phyloP scores from a whole-genome alignment of 305 asterid species.

The Rubia peregrina region DNA sequence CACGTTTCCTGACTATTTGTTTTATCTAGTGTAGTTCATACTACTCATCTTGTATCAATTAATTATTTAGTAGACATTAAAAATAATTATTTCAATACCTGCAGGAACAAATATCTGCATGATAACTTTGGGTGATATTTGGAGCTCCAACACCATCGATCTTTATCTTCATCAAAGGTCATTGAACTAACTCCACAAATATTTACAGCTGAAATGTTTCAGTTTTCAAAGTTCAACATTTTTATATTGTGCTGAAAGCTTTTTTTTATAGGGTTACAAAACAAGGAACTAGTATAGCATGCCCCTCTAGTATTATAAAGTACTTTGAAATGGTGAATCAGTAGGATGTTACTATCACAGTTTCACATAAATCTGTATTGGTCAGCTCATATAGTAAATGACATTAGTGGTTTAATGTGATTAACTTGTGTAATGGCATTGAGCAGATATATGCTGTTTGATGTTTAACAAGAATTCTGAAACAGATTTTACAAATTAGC shows the following conservation, averaged over 20 bases:
- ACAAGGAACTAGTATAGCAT: background rate
- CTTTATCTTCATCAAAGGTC: slow-evolving; percentile 87
- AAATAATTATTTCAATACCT: slow-evolving; percentile 15
- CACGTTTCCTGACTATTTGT: background rate
- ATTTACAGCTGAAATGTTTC: background rate
- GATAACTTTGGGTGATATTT: slow-evolving; percentile 80
- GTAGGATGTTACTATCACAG: background rate
- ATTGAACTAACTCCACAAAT: background rate
- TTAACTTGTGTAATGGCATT: background rate
- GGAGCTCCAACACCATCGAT: slow-evolving; percentile 92
- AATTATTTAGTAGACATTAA: background rate
- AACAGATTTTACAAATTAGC: slow-evolving; percentile 81
- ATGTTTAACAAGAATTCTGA: slow-evolving; percentile 23
- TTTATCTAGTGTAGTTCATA: background rate
- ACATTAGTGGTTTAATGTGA: background rate
- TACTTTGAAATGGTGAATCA: background rate
- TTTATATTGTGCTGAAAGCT: background rate
- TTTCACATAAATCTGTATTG: background rate
- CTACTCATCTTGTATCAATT: background rate
- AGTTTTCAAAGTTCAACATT: background rate
- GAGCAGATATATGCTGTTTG: slow-evolving; percentile 9
- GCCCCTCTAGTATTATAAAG: background rate
- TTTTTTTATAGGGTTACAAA: background rate
- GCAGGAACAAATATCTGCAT: slow-evolving; percentile 74
- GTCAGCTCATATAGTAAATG: slow-evolving; percentile 2